These are phyloP conservation scores for Cladophialophora yegresii DNA, from an alignment of 2,329 filamentous ascomycete genomes.

Conservation along the genomic window DNA sequence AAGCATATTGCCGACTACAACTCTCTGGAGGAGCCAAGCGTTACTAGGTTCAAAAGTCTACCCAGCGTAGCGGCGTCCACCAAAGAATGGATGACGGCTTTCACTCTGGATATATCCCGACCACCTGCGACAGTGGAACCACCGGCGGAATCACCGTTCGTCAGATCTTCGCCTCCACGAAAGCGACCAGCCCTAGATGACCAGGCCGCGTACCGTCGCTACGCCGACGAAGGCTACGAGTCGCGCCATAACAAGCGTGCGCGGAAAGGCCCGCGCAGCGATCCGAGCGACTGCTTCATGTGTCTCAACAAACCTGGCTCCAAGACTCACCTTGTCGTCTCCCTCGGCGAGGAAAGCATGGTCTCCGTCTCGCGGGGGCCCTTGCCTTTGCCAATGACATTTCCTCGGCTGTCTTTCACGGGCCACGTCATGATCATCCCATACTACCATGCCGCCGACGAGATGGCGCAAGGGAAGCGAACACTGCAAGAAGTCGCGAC, in stretches of 20 bases:
- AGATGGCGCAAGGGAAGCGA: slow-evolving; percentile 64
- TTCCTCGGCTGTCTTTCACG: slow-evolving; percentile 72
- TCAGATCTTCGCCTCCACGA: slow-evolving; percentile 45
- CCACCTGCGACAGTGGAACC: slow-evolving; percentile 65
- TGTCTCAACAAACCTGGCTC: slow-evolving; percentile 85
- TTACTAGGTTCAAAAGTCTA: slow-evolving; percentile 90
- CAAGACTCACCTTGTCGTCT: slow-evolving; percentile 83
- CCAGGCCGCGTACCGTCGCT: slow-evolving; percentile 39
- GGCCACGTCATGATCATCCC: slow-evolving; percentile 91
- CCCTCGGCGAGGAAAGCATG: slow-evolving; percentile 84
- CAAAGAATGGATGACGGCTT: slow-evolving; percentile 67
- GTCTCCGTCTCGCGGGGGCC: slow-evolving; percentile 91
- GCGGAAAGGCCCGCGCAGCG: slow-evolving; percentile 47
- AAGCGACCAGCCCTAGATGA: slow-evolving; percentile 54
- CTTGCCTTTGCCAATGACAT: slow-evolving; percentile 70
- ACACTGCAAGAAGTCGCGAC: slow-evolving; percentile 57
- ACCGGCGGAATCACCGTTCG: slow-evolving; percentile 71
- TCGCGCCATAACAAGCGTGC: slow-evolving; percentile 52
- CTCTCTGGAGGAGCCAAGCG: slow-evolving; percentile 56
- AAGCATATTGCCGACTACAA: slow-evolving; percentile 45
- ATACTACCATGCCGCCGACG: slow-evolving; percentile 65
- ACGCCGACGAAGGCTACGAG: slow-evolving; percentile 44
- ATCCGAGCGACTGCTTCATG: slow-evolving; percentile 85
- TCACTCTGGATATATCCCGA: slow-evolving; percentile 66
- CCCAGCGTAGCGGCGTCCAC: slow-evolving; percentile 72